Evolutionary conservation across 2,329 filamentous ascomycete genomes (phyloP).

Genomic region (Ascochyta pisi): DNA sequence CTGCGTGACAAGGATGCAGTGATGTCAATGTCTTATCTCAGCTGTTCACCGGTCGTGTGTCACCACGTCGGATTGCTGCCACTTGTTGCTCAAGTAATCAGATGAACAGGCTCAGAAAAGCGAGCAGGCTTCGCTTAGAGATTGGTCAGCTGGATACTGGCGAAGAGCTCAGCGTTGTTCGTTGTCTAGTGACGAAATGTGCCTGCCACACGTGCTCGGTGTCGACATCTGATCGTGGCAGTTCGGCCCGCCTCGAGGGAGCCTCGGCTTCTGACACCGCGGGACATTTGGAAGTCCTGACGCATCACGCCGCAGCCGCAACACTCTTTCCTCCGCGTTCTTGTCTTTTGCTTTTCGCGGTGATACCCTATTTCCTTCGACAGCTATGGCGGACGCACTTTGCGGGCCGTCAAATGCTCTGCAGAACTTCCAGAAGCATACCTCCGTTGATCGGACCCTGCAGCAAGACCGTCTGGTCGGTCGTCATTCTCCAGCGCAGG

Average conservation of each 20-base stretch:
- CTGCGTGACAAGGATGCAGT: slow-evolving; percentile 5
- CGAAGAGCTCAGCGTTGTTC: background rate
- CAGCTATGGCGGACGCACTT: slow-evolving; percentile 68
- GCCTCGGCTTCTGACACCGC: slow-evolving; percentile 30
- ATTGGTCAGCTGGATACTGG: background rate
- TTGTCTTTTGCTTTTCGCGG: slow-evolving; percentile 18
- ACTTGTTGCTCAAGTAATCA: slow-evolving; percentile 1
- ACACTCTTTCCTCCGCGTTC: slow-evolving; percentile 4
- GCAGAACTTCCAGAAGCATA: slow-evolving; percentile 75
- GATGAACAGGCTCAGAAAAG: background rate
- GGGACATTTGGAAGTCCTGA: slow-evolving; percentile 4
- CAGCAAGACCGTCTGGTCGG: slow-evolving; percentile 73
- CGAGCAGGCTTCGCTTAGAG: background rate
- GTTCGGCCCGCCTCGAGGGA: slow-evolving; percentile 20
- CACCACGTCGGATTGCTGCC: slow-evolving; percentile 6
- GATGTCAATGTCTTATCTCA: slow-evolving; percentile 13
- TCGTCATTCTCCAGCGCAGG: slow-evolving; percentile 63
- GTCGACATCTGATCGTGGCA: slow-evolving; percentile 11
- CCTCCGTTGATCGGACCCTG: slow-evolving; percentile 70
- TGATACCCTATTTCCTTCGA: slow-evolving; percentile 26
- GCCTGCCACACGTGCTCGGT: background rate
- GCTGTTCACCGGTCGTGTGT: slow-evolving; percentile 29
- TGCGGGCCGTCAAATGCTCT: slow-evolving; percentile 79
- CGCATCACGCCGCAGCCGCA: background rate
- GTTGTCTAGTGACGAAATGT: background rate